Percentiles rank a stretch among this genome's conserved stretches.
Conservation (phyloP, 306 rosid genomes). For the Castanospermum australe region DNA sequence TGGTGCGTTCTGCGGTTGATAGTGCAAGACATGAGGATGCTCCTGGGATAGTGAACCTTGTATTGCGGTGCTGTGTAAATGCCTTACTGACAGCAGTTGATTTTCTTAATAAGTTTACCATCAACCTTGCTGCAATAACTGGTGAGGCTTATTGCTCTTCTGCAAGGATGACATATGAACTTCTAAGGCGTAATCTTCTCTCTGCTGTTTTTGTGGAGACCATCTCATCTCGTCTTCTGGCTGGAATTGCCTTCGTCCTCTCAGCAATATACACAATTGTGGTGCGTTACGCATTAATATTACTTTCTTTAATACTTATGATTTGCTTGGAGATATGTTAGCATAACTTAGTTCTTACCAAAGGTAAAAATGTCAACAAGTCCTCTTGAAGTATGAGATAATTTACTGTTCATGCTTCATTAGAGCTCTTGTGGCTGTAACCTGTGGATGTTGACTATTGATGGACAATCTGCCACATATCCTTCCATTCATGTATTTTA, state of each 20-base stretch:
- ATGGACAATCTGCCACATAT: neutral
- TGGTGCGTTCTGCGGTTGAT: slow-evolving; percentile 84
- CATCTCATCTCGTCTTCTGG: slow-evolving; percentile 85
- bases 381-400: slow-evolving; percentile 1
- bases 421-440: neutral
- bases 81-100: slow-evolving; percentile 65
- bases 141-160: slow-evolving; percentile 95
- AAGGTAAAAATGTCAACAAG: too few relatives aligned
- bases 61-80: slow-evolving; percentile 85
- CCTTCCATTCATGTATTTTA: neutral
- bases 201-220: slow-evolving; percentile 95
- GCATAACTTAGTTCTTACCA: neutral
- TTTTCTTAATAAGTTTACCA: slow-evolving; percentile 90
- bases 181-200: slow-evolving; percentile 89
- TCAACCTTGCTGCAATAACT: slow-evolving; percentile 90
- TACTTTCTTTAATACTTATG: slow-evolving; percentile 19
- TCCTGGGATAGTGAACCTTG: slow-evolving; percentile 63
- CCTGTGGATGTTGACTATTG: neutral
- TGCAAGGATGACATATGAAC: slow-evolving; percentile 92
- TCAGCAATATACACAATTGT: slow-evolving; percentile 84
- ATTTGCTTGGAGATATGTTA: slow-evolving; percentile 5
- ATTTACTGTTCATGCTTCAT: too few relatives aligned
- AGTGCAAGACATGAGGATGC: slow-evolving; percentile 70
- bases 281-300: slow-evolving; percentile 48
- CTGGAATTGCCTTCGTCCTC: slow-evolving; percentile 74